Percentiles rank a stretch among this genome's conserved stretches.
phyloP scores from a whole-genome alignment of 2,329 filamentous ascomycete species.

The Stemphylium lycopersici region DNA sequence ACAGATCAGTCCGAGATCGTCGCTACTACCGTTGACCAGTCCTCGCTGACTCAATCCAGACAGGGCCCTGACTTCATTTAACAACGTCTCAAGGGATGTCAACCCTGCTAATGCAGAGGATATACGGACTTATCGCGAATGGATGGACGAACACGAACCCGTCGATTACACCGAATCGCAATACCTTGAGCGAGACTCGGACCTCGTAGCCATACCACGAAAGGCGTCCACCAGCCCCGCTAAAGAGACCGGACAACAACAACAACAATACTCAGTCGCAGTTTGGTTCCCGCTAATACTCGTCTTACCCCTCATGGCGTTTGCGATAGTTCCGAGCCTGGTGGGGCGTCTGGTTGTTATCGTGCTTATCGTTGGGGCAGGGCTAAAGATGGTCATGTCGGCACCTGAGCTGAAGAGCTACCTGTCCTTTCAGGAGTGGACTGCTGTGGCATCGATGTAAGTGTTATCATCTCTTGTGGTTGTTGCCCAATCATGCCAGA shows the following conservation, averaged over 20 bases:
- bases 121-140: conserved; percentile 60
- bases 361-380: conserved; percentile 45
- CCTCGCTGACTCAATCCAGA: conserved; percentile 30
- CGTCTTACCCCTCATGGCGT: conserved; percentile 51
- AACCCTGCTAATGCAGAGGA: conserved; percentile 59
- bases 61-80: conserved; percentile 65
- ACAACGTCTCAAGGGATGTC: conserved; percentile 58
- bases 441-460: conserved; percentile 48
- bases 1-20: background rate
- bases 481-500: background rate
- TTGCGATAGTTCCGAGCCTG: conserved; percentile 51
- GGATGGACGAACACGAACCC: conserved; percentile 61
- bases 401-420: conserved; percentile 42
- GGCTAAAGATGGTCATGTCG: conserved; percentile 42
- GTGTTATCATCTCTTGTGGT: conserved; percentile 28
- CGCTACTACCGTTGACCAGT: background rate
- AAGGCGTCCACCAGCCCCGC: conserved; percentile 24
- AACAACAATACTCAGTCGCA: conserved; percentile 32
- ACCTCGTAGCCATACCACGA: conserved; percentile 57
- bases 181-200: conserved; percentile 63
- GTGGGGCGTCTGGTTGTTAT: conserved; percentile 50
- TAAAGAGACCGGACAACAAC: conserved; percentile 19
- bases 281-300: conserved; percentile 48
- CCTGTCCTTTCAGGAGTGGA: conserved; percentile 51
- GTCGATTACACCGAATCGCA: conserved; percentile 65